Evolutionary conservation across 441 rosid genomes (phyloP), one percentile per base, ranked within the genome.

Genomic region (Pelargonium fulgidum): DNA sequence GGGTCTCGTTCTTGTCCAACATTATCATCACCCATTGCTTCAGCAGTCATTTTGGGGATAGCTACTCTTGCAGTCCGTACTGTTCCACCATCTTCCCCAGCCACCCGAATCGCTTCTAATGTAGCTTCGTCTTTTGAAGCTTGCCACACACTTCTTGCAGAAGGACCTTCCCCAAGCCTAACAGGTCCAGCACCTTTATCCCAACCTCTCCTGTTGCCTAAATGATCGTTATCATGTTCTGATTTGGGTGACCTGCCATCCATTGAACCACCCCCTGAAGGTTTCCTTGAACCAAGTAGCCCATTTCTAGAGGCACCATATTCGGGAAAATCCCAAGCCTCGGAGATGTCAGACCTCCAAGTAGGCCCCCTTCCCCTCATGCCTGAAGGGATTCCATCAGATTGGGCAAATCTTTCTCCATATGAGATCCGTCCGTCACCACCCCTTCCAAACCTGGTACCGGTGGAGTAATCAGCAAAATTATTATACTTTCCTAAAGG

Each of bases 41-140:
- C 99, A 24, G 92, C 93, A 0, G 81, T 85, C 77, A 78, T 71
- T 80, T 91, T 97, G 70, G 97, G 96, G 71, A 83, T 80, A 76
- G 88, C 83, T 20, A 83, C 86, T 65, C 89, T 82, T 42, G 85
- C 85, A 47, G 88, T 72, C 65, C 91, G 81, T 70, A 84, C 73
- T 65, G 83, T 79, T 67, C 86, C 90, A 33, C 79, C 75, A 67
- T 92, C 99, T 74, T 91, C 98, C 19, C 98, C 98, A 16, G 95
- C 98, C 65, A 88, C 96, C 65, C 98, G 87, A 72, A 95, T 95
- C 63, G 99, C 98, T 86, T 95, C 96, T 78, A 95, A 83, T 44
- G 99, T 95, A 66, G 99, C 99, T 86, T 95, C 97, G 59, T 95
- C 99, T 76, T 90, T 92, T 68, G 98, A 95, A 67, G 99, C 97